Percentiles rank a stretch among this genome's conserved stretches.
phyloP scores from a whole-genome alignment of 305 asterid species.

The Euphrasia arctica region DNA sequence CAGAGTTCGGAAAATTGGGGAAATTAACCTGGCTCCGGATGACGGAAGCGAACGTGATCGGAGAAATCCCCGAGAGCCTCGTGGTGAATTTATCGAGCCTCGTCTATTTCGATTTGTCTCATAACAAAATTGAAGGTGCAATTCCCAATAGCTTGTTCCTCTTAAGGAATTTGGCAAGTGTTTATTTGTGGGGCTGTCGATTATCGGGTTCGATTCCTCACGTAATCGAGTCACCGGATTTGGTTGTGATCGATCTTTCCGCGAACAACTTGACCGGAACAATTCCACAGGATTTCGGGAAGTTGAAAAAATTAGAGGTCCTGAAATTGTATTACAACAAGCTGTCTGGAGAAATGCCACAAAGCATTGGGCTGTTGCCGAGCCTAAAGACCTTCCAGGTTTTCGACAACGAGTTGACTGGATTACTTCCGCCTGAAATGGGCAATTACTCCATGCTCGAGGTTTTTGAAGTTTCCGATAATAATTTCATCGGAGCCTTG shows the following conservation, averaged over 20 bases:
- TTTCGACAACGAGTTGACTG: slow-evolving; percentile 57
- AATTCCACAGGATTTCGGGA: slow-evolving; percentile 69
- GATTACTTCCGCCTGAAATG: slow-evolving; percentile 59
- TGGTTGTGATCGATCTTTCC: slow-evolving; percentile 58
- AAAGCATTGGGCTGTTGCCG: slow-evolving; percentile 48
- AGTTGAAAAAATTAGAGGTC: slow-evolving; percentile 43
- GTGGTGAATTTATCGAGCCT: slow-evolving; percentile 41
- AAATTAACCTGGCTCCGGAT: slow-evolving; percentile 51
- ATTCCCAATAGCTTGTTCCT: slow-evolving; percentile 57
- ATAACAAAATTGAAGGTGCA: slow-evolving; percentile 49
- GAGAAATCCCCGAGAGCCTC: slow-evolving; percentile 45
- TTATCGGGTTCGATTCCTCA: slow-evolving; percentile 68
- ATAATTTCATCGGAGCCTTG: slow-evolving; percentile 56
- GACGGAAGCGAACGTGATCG: slow-evolving; percentile 39
- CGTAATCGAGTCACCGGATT: slow-evolving; percentile 38
- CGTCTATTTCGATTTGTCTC: slow-evolving; percentile 55
- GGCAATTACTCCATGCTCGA: slow-evolving; percentile 66
- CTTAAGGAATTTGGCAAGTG: slow-evolving; percentile 50
- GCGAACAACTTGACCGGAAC: slow-evolving; percentile 55
- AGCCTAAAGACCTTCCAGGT: slow-evolving; percentile 40
- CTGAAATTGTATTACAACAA: slow-evolving; percentile 46
- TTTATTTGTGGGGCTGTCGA: slow-evolving; percentile 45
- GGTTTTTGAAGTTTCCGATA: slow-evolving; percentile 61
- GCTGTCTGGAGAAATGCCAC: slow-evolving; percentile 56
- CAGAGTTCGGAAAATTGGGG: slow-evolving; percentile 54